These are phyloP conservation scores for Pythium dissimile DNA, from an alignment of 352 stramenopile genomes.

Conservation along the genomic window DNA sequence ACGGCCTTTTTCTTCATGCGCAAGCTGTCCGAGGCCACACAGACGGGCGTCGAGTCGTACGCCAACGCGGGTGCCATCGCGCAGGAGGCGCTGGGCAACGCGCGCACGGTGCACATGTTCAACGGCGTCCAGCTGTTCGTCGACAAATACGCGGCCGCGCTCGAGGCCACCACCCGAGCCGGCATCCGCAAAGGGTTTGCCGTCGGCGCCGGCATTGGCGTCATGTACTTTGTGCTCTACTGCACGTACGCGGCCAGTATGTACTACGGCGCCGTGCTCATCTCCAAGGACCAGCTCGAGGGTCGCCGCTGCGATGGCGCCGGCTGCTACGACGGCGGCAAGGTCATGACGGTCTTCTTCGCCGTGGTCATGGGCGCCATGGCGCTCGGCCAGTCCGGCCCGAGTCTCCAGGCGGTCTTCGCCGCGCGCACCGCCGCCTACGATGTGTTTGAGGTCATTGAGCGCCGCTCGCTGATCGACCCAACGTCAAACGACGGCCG, in stretches of 20 bases:
- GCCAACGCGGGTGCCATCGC: conserved; percentile 32
- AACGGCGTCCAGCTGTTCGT: conserved; percentile 28
- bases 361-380: conserved; percentile 37
- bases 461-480: conserved; percentile 34
- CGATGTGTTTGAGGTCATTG: conserved; percentile 38
- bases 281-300: conserved; percentile 26
- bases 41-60: conserved; percentile 29
- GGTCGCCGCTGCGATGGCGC: conserved; percentile 10
- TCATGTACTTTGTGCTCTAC: conserved; percentile 38
- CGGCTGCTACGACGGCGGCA: conserved; percentile 29
- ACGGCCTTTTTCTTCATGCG: conserved; percentile 21
- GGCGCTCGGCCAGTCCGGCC: conserved; percentile 32
- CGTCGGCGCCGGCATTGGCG: conserved; percentile 25
- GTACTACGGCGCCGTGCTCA: conserved; percentile 42
- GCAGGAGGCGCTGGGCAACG: conserved; percentile 34
- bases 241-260: conserved; percentile 47
- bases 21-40: conserved; percentile 13
- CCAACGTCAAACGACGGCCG: conserved; percentile 22
- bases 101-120: conserved; percentile 48
- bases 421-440: conserved; percentile 23
- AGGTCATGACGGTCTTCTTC: conserved; percentile 39
- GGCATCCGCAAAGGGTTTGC: conserved; percentile 34
- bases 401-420: conserved; percentile 28
- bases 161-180: conserved; percentile 21
- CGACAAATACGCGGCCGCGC: conserved; percentile 31